Evolutionary conservation across 1,139 yeast species (phyloP), one percentile per base, ranked within the genome.

Genomic region (Yamadazyma atmosphaerica): DNA sequence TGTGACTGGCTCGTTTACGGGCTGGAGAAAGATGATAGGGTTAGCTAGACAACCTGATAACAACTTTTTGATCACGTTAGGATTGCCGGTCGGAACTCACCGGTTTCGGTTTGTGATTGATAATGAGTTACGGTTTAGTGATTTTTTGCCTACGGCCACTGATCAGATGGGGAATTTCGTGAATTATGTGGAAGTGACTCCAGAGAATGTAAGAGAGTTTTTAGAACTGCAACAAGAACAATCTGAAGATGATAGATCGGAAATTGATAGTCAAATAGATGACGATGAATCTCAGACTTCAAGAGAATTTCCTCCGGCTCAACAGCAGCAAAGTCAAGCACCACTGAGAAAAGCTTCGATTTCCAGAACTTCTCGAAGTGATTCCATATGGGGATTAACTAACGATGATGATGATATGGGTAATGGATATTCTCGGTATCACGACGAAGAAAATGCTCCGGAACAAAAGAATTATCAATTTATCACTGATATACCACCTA

Each of bases 331-430:
- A 19, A 19, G 6, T 11, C 41, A 40, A 38, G 38, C 42, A 9
- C 50, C 49, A 19, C 49, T 44, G 40, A 58, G 69, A 32, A 59
- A 53, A 42, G 50, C 63, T 4, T 60, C 69, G 4, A 53, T 65
- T 26, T 54, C 67, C 3, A 51, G 61, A 32, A 39, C 47, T 45
- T 39, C 60, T 15, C 58, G 79, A 41, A 49, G 59, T 28, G 83
- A 77, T 44, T 74, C 83, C 3, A 72, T 72, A 51, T 67, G 81
- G 57, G 80, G 83, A 0, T 62, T 81, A 35, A 74, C 81, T 2
- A 73, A 73, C 49, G 85, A 79, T 49, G 84, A 79, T 60, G 92
- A 82, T 54, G 94, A 83, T 54, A 83, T 84, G 84, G 94, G 94
- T 24, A 74, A 80, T 49, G 94, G 90, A 0, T 86, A 84, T 54